phyloP scores from a whole-genome alignment of 1,139 yeast genomes.

The Lodderomyces theae region DNA sequence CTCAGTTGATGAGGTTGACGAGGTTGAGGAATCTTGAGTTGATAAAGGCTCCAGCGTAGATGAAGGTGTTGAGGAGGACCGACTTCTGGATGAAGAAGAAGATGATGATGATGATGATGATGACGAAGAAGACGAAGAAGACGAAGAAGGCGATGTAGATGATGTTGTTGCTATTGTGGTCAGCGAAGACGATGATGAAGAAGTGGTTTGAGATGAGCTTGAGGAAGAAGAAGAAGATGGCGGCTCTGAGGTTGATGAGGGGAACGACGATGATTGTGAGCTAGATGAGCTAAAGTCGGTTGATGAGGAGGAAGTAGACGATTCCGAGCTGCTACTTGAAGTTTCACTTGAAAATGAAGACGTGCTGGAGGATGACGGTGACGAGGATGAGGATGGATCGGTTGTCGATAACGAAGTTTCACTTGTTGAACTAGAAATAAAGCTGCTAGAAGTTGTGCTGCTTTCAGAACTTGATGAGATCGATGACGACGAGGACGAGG shows the following conservation, averaged over 20 bases:
- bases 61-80: constrained; percentile 7
- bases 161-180: constrained; percentile 8
- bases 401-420: constrained; percentile 8
- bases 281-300: constrained; percentile 4
- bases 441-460: neutral
- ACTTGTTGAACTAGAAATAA: neutral
- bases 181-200: constrained; percentile 7
- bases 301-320: constrained; percentile 4
- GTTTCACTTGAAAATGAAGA: constrained; percentile 4
- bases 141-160: constrained; percentile 7
- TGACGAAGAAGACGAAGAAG: constrained; percentile 8
- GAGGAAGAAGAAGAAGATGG: constrained; percentile 8
- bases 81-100: constrained; percentile 6
- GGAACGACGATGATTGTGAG: constrained; percentile 6
- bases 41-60: constrained; percentile 6
- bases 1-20: constrained; percentile 6
- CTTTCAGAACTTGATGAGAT: neutral
- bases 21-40: constrained; percentile 8
- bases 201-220: constrained; percentile 8
- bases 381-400: constrained; percentile 6
- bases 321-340: neutral
- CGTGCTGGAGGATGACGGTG: constrained; percentile 6
- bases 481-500: neutral
- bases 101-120: constrained; percentile 9
- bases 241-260: constrained; percentile 10